These are phyloP conservation scores for Phylloporus sp. DNA, from an alignment of 768 basidiomycete genomes.

Conservation along the genomic window DNA sequence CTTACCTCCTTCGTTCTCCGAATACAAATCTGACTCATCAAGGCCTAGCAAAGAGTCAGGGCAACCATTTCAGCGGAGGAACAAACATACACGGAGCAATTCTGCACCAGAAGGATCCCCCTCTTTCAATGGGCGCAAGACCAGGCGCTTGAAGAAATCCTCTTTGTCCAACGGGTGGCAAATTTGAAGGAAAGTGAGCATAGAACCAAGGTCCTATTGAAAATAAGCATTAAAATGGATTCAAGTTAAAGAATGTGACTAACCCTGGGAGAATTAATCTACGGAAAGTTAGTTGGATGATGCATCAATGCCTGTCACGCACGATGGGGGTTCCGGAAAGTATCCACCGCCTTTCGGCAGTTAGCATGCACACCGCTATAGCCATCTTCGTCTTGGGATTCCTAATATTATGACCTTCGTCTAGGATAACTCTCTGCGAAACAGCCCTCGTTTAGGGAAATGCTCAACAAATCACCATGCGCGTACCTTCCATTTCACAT, in stretches of 20 bases:
- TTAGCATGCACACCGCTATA: constrained; percentile 55
- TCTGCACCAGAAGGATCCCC: constrained; percentile 65
- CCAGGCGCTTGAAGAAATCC: constrained; percentile 73
- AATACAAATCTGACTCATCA: constrained; percentile 76
- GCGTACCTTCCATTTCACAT: constrained; percentile 75
- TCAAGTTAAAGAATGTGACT: background rate
- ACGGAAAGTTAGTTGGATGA: background rate
- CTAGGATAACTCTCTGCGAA: constrained; percentile 66
- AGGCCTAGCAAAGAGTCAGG: constrained; percentile 40
- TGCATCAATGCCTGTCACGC: constrained; percentile 27
- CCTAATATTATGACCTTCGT: constrained; percentile 85
- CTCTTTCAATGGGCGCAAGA: constrained; percentile 72
- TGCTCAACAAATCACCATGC: background rate
- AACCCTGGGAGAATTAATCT: constrained; percentile 80
- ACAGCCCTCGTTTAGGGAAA: background rate
- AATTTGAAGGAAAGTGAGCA: constrained; percentile 79
- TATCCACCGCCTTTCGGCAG: constrained; percentile 73
- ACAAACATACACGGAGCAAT: constrained; percentile 54
- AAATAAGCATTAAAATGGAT: background rate
- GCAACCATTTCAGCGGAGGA: background rate
- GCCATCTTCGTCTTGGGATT: constrained; percentile 87
- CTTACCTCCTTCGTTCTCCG: constrained; percentile 77
- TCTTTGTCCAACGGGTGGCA: constrained; percentile 81
- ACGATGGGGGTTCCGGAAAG: constrained; percentile 88
- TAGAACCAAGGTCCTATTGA: constrained; percentile 77